A percentile compares a stretch with the other conserved stretches of the same genome.
These are phyloP conservation scores for Trichocomaceae sp. DNA, from an alignment of 2,329 filamentous ascomycete species.

Conservation along the genomic window DNA sequence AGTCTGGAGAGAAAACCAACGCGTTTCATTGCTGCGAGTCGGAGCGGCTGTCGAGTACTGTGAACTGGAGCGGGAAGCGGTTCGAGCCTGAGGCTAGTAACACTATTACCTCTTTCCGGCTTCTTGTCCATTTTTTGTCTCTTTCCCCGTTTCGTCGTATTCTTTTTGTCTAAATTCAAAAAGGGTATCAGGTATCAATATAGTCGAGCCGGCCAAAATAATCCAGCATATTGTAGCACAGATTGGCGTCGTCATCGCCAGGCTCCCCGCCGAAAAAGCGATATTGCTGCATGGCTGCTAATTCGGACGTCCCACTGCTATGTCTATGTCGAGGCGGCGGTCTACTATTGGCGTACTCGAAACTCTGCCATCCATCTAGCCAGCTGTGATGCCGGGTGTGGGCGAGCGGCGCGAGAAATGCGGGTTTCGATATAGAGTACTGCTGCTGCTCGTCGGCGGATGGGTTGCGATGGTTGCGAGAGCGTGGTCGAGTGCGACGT, in stretches of 20 bases:
- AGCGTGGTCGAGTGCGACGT: conserved; percentile 38
- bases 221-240: conserved; percentile 46
- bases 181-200: conserved; percentile 27
- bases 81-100: not conserved
- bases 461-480: conserved; percentile 24
- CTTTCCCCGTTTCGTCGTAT: no score
- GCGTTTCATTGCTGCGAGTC: conserved; percentile 42
- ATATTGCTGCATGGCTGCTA: not conserved
- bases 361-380: conserved; percentile 35
- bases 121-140: not conserved
- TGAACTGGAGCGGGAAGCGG: conserved; percentile 15
- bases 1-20: not conserved
- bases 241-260: conserved; percentile 37
- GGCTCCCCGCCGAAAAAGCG: conserved; percentile 39
- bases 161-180: no score
- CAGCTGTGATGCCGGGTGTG: conserved; percentile 39
- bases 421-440: conserved; percentile 18
- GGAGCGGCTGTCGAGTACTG: conserved; percentile 21
- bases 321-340: conserved; percentile 32
- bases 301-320: not conserved
- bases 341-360: conserved; percentile 34
- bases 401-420: conserved; percentile 23
- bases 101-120: not conserved
- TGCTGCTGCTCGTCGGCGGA: conserved; percentile 4
- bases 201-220: conserved; percentile 46